Evolutionary conservation across 257 asterid species (phyloP).

Genomic region (Petrea volubilis): DNA sequence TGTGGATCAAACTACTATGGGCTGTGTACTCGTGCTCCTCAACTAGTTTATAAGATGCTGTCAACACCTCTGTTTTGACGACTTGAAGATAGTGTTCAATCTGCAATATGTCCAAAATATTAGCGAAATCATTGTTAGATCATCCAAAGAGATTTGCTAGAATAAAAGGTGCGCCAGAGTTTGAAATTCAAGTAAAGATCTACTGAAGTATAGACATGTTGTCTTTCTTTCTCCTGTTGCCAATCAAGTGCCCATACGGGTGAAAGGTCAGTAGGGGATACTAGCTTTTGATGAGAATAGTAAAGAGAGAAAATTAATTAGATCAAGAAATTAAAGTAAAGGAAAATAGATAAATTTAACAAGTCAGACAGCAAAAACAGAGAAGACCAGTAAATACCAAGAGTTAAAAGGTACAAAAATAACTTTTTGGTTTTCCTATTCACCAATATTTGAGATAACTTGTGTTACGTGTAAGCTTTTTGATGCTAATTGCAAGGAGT

Average conservation of each 20-base stretch:
- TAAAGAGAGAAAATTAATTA: not conserved
- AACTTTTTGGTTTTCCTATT: not conserved
- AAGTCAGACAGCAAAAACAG: too few species aligned
- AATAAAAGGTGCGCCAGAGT: not conserved
- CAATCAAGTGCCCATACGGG: not conserved
- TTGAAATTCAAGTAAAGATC: not conserved
- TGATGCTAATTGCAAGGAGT: not conserved
- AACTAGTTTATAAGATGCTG: conserved; percentile 71
- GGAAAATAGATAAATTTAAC: not conserved
- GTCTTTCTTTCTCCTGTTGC: not conserved
- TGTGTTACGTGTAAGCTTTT: not conserved
- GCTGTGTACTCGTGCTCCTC: conserved; percentile 97
- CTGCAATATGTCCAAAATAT: conserved; percentile 44
- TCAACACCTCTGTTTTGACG: conserved; percentile 92
- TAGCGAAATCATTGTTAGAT: conserved; percentile 9
- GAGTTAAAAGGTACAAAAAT: not conserved
- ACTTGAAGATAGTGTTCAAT: conserved; percentile 95
- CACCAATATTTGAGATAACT: too few species aligned
- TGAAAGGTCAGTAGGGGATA: not conserved
- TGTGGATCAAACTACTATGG: conserved; percentile 88
- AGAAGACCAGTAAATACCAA: not conserved
- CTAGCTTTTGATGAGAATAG: not conserved
- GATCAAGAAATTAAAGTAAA: not conserved
- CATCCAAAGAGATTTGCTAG: not conserved
- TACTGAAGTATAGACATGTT: not conserved